Evolutionary conservation across 345 rosid genomes (phyloP).

Genomic region (Rhodamnia rubescens): DNA sequence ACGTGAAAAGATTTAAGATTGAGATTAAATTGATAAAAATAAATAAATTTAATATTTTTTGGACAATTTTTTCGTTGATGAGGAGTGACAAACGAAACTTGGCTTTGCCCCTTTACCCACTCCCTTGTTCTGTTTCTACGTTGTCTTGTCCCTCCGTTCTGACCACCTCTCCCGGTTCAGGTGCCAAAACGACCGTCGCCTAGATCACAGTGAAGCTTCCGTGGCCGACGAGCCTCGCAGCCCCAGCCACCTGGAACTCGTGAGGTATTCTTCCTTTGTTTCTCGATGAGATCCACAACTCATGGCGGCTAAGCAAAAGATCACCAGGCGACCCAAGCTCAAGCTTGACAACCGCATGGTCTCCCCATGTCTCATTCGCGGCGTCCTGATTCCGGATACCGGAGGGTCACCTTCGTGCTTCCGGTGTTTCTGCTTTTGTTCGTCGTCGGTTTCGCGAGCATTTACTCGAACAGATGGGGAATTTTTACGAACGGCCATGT

Average conservation of each 20-base stretch:
- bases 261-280: not conserved
- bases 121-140: too few species aligned
- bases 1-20: too few species aligned
- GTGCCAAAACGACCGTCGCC: not conserved
- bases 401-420: conserved; percentile 15
- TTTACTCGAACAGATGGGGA: conserved; percentile 21
- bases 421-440: conserved; percentile 19
- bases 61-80: too few species aligned
- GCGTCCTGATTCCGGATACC: conserved; percentile 13
- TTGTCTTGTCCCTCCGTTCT: not conserved
- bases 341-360: not conserved
- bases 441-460: conserved; percentile 16
- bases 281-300: not conserved
- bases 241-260: not conserved
- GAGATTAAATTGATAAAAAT: too few species aligned
- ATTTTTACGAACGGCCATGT: not conserved
- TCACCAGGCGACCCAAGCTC: conserved; percentile 14
- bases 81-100: not conserved
- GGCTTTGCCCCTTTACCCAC: too few species aligned
- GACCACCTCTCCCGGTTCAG: not conserved
- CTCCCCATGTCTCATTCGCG: conserved; percentile 17
- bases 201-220: not conserved
- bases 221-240: not conserved
- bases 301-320: conserved; percentile 27
- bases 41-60: too few species aligned